phyloP scores from a whole-genome alignment of 108 stramenopile species.

The Mediolabrus comicus region DNA sequence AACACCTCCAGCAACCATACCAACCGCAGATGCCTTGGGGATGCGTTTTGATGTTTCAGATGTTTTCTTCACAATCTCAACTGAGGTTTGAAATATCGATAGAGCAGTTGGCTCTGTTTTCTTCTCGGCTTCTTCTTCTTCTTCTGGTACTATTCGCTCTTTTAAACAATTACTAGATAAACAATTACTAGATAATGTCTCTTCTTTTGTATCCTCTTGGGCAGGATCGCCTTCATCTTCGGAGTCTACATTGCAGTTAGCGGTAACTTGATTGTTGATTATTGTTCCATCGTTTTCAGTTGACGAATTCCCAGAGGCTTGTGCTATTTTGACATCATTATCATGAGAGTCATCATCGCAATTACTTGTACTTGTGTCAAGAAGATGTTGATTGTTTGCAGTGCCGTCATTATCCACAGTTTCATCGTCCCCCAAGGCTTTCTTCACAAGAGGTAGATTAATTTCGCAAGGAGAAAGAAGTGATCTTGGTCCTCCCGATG shows the following conservation, averaged over 20 bases:
- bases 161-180: neutral
- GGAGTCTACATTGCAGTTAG: neutral
- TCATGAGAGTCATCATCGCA: too few species aligned
- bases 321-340: too few species aligned
- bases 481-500: neutral
- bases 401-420: neutral
- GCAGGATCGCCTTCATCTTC: neutral
- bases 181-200: neutral
- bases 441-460: slow-evolving; percentile 20
- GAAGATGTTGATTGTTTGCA: neutral
- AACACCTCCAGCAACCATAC: slow-evolving; percentile 68
- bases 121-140: neutral
- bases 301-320: neutral
- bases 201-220: neutral
- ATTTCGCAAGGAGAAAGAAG: slow-evolving; percentile 16
- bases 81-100: slow-evolving; percentile 20
- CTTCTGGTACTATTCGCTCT: neutral
- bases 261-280: neutral
- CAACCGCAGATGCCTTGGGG: slow-evolving; percentile 34
- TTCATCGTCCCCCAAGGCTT: neutral
- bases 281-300: neutral
- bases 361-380: too few species aligned
- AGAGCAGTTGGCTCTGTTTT: neutral
- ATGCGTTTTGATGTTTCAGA: slow-evolving; percentile 32
- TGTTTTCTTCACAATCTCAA: slow-evolving; percentile 35